These are phyloP conservation scores for Solanum hybrid DNA, from an alignment of 305 asterid genomes.

Conservation along the genomic window DNA sequence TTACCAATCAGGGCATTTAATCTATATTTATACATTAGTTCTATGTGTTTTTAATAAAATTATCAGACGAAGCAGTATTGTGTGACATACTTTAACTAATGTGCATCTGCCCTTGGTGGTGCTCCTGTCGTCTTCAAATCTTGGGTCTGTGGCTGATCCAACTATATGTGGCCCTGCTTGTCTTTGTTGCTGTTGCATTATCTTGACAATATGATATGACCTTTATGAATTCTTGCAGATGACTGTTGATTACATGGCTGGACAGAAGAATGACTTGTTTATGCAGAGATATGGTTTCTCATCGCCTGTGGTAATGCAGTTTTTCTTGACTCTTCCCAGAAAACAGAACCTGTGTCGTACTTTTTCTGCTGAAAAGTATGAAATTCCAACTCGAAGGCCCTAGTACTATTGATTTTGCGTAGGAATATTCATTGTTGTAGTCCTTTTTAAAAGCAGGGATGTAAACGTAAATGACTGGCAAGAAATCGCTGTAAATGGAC, in stretches of 20 bases:
- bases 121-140: background rate
- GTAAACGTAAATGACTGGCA: background rate
- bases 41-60: background rate
- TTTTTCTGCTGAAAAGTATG: background rate
- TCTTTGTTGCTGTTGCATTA: background rate
- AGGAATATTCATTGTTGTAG: background rate
- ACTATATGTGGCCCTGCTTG: background rate
- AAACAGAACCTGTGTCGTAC: background rate
- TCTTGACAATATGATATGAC: background rate
- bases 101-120: background rate
- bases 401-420: background rate
- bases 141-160: background rate
- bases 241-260: slow-evolving; percentile 77
- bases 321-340: slow-evolving; percentile 2
- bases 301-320: slow-evolving; percentile 71
- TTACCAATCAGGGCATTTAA: background rate
- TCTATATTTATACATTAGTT: background rate
- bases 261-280: slow-evolving; percentile 63
- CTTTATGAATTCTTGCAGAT: slow-evolving; percentile 46
- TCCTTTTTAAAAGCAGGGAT: background rate
- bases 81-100: background rate
- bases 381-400: background rate
- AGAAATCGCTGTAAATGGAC: background rate
- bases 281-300: slow-evolving; percentile 95
- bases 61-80: background rate